Conservation (phyloP, 192 early-diverging fungal genomes). For the Backusella parvicylindrica region DNA sequence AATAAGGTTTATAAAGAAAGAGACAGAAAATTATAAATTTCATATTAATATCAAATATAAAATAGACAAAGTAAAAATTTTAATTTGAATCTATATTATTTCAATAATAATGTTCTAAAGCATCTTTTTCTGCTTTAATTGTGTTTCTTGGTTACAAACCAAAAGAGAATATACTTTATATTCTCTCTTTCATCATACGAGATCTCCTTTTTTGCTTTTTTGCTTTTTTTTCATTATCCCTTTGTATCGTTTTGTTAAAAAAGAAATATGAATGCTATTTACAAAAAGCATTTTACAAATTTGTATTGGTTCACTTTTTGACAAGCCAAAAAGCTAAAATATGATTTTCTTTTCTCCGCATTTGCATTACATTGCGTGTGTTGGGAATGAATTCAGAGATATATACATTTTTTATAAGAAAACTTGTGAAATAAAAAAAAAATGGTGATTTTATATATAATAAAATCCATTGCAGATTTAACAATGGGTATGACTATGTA, state of each 20-base stretch:
- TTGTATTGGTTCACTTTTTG: background rate
- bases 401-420: background rate
- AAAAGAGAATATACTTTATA: background rate
- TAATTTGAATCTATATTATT: no score
- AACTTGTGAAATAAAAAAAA: no score
- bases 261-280: background rate
- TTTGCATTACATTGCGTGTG: background rate
- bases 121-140: background rate
- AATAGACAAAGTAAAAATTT: no score
- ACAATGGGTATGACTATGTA: no score
- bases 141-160: background rate
- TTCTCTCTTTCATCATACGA: background rate
- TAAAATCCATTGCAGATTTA: no score
- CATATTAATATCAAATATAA: background rate
- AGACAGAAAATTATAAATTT: background rate
- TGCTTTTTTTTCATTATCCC: background rate
- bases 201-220: no score
- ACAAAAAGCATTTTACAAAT: background rate
- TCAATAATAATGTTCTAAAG: background rate
- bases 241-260: background rate
- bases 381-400: background rate
- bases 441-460: no score
- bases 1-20: background rate
- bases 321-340: background rate
- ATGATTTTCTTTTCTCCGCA: background rate